Evolutionary conservation across 2,329 filamentous ascomycete genomes (phyloP).

Genomic region (Pseudofabraea citricarpa): DNA sequence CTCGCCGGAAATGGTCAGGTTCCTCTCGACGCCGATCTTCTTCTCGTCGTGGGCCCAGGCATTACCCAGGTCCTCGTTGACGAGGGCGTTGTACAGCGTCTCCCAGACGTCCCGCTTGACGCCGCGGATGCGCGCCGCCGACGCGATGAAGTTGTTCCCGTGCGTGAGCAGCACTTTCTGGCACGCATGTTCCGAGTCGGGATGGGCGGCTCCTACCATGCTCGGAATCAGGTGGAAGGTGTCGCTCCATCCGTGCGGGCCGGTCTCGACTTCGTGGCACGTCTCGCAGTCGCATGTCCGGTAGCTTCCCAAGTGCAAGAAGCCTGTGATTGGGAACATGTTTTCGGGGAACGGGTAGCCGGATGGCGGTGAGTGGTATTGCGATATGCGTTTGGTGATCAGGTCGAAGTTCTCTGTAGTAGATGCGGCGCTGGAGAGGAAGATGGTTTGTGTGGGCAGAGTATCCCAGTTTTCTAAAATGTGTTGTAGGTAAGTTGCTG

Average conservation of each 20-base stretch:
- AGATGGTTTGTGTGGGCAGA: conserved; percentile 40
- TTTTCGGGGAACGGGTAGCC: conserved; percentile 34
- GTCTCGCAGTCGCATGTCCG: conserved; percentile 32
- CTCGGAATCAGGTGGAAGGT: conserved; percentile 30
- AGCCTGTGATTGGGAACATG: conserved; percentile 34
- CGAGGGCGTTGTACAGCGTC: conserved; percentile 20
- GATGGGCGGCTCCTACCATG: conserved; percentile 28
- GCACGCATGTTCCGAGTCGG: conserved; percentile 13
- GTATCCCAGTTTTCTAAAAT: conserved; percentile 37
- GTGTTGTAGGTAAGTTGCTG: conserved; percentile 41
- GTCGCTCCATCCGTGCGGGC: conserved; percentile 38
- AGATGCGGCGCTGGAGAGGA: conserved; percentile 30
- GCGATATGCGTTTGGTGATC: conserved; percentile 7
- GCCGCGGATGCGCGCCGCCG: conserved; percentile 35
- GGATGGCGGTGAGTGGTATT: conserved; percentile 21
- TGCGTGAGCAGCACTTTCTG: conserved; percentile 34
- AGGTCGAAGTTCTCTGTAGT: conserved; percentile 4
- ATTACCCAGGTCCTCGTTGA: conserved; percentile 15
- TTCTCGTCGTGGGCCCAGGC: conserved; percentile 24
- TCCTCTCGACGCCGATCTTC: conserved; percentile 11
- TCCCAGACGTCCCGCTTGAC: conserved; percentile 20
- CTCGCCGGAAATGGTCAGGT: conserved; percentile 16
- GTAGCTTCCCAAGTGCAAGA: conserved; percentile 37
- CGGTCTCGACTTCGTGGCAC: conserved; percentile 35
- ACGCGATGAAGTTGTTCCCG: conserved; percentile 43